Evolutionary conservation across 1,284 basidiomycete genomes (phyloP).

Genomic region (Ustilago hordei): DNA sequence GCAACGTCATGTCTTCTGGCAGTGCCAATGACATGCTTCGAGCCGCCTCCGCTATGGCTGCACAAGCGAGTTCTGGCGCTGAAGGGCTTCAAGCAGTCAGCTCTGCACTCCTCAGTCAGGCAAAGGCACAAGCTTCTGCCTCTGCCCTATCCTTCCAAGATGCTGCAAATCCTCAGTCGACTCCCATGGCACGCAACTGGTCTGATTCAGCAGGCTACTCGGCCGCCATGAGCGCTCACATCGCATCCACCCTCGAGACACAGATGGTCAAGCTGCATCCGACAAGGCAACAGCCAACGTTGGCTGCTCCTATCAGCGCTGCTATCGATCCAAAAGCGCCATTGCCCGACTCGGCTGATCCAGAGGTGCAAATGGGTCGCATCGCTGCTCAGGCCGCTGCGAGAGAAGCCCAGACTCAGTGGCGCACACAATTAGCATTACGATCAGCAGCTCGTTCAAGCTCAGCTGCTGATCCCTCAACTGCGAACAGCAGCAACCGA

Average conservation of each 20-base stretch:
- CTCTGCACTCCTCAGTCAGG: conserved; percentile 53
- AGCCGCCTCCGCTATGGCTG: conserved; percentile 54
- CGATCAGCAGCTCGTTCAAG: conserved; percentile 13
- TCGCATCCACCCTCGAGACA: conserved; percentile 35
- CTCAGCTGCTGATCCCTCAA: background rate
- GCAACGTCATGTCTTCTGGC: conserved; percentile 12
- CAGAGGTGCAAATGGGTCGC: conserved; percentile 42
- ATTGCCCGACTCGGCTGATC: conserved; percentile 15
- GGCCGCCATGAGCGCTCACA: conserved; percentile 57
- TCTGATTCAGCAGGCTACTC: conserved; percentile 49
- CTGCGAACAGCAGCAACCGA: background rate
- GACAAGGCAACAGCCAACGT: background rate
- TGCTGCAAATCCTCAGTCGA: conserved; percentile 14
- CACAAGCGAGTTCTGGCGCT: conserved; percentile 50
- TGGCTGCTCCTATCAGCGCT: conserved; percentile 20
- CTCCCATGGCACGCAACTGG: conserved; percentile 40
- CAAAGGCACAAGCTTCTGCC: conserved; percentile 45
- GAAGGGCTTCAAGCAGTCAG: conserved; percentile 56
- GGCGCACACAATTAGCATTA: conserved; percentile 52
- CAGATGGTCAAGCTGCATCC: conserved; percentile 25
- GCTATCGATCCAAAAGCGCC: conserved; percentile 22
- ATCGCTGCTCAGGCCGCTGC: conserved; percentile 56
- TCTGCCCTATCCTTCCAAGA: conserved; percentile 17
- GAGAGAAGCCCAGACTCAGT: conserved; percentile 52
- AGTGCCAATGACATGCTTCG: conserved; percentile 56